These are phyloP conservation scores for Clarireedia monteithiana DNA, from an alignment of 2,329 filamentous ascomycete genomes.

Conservation along the genomic window DNA sequence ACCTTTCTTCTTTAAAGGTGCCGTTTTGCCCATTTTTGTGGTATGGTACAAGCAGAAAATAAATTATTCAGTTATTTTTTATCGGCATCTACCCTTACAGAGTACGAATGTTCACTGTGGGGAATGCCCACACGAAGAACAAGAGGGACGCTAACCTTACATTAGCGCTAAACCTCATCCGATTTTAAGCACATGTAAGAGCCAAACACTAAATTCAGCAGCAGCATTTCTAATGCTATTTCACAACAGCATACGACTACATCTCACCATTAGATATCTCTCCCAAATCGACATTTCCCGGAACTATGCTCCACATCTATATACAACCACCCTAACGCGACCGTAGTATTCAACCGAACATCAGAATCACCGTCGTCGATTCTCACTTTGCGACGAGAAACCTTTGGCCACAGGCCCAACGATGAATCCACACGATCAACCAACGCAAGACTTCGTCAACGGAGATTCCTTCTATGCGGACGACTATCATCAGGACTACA, in stretches of 20 bases:
- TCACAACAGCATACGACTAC: neutral
- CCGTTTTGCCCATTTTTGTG: constrained; percentile 29
- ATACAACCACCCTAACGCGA: constrained; percentile 3
- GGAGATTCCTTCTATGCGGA: constrained; percentile 20
- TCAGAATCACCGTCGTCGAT: neutral
- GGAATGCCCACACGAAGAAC: neutral
- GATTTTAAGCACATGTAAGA: neutral
- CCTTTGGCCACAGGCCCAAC: constrained; percentile 21
- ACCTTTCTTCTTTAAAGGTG: constrained; percentile 26
- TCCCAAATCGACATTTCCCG: too few relatives aligned
- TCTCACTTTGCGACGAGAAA: neutral
- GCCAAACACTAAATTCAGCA: neutral
- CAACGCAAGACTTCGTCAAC: constrained; percentile 21
- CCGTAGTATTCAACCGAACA: neutral
- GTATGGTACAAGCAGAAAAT: neutral
- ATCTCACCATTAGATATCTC: too few relatives aligned
- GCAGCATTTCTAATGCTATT: too few relatives aligned
- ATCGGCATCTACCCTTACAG: neutral
- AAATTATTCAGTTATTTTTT: neutral
- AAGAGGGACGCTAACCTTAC: neutral
- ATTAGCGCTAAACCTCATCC: neutral
- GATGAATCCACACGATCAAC: constrained; percentile 24
- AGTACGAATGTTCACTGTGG: neutral
- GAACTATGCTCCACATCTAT: constrained; percentile 1
- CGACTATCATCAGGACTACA: constrained; percentile 29